Conservation (phyloP, 1,284 basidiomycete species). For the Ceratobasidium sp. region DNA sequence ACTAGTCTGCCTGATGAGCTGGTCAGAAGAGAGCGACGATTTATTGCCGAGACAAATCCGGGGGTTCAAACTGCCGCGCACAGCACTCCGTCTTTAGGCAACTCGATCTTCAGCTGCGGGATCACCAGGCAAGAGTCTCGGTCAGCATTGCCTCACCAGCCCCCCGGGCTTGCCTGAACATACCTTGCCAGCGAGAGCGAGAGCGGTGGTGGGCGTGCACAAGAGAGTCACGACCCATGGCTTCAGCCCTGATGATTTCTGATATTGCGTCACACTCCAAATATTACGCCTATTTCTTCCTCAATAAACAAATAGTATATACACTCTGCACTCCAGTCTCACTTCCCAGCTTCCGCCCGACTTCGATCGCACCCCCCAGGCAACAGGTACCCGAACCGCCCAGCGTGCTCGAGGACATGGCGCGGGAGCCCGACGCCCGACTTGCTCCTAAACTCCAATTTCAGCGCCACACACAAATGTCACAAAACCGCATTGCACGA, state of each 20-base stretch:
- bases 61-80: conserved; percentile 12
- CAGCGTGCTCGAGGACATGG: conserved; percentile 60
- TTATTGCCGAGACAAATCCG: conserved; percentile 5
- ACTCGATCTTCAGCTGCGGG: not conserved
- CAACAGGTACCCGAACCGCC: conserved; percentile 62
- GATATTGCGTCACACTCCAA: conserved; percentile 27
- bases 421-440: conserved; percentile 62
- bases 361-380: conserved; percentile 61
- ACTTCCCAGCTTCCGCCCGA: not conserved
- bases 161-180: no score
- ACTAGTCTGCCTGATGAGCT: not conserved
- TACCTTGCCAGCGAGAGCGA: not conserved
- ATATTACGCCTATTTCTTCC: not conserved
- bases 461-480: not conserved
- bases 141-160: no score
- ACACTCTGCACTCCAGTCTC: not conserved
- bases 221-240: not conserved
- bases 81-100: not conserved
- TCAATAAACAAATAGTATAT: not conserved
- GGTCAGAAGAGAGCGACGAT: not conserved
- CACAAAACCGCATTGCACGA: not conserved
- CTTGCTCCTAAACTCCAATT: conserved; percentile 49
- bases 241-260: not conserved
- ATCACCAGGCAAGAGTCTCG: not conserved
- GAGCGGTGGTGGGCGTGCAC: conserved; percentile 9